These are phyloP conservation scores for Debaryomyces udenii DNA, from an alignment of 1,139 yeast genomes.

Conservation along the genomic window DNA sequence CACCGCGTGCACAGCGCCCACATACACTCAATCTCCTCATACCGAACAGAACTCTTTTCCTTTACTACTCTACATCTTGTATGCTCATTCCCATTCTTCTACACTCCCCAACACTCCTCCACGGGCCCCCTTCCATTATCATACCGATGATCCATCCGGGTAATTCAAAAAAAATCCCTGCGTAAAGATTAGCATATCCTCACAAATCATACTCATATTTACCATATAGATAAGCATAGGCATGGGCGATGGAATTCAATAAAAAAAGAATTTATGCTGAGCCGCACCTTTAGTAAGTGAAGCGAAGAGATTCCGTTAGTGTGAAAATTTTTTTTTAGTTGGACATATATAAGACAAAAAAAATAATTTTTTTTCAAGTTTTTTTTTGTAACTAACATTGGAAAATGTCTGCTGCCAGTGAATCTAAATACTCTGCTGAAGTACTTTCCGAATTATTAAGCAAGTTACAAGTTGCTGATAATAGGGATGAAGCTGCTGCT, in stretches of 20 bases:
- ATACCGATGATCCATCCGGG: too few relatives aligned
- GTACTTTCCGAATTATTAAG: conserved; percentile 93
- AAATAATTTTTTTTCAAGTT: conserved; percentile 13
- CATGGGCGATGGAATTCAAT: conserved; percentile 6
- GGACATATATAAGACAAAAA: conserved; percentile 8
- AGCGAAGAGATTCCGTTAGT: conserved; percentile 12
- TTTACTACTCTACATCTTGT: too few relatives aligned
- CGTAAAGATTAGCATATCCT: conserved; percentile 4
- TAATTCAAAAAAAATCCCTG: neutral
- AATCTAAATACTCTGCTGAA: conserved; percentile 68
- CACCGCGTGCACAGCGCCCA: too few relatives aligned
- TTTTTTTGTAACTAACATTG: conserved; percentile 27
- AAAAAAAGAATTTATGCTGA: conserved; percentile 7
- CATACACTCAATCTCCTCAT: too few relatives aligned
- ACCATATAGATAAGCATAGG: conserved; percentile 5
- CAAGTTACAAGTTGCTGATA: conserved; percentile 92
- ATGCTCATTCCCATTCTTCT: too few relatives aligned
- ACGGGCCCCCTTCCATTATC: too few relatives aligned
- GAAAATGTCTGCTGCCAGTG: conserved; percentile 64
- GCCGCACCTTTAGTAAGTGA: conserved; percentile 13
- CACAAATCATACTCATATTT: conserved; percentile 6
- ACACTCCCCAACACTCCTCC: too few relatives aligned
- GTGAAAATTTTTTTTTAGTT: conserved; percentile 18
- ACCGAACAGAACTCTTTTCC: too few relatives aligned
- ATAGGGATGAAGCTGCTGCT: conserved; percentile 83